Base-by-base conservation (phyloP, 1,284 basidiomycete species). In the Ustilago lituana region DNA sequence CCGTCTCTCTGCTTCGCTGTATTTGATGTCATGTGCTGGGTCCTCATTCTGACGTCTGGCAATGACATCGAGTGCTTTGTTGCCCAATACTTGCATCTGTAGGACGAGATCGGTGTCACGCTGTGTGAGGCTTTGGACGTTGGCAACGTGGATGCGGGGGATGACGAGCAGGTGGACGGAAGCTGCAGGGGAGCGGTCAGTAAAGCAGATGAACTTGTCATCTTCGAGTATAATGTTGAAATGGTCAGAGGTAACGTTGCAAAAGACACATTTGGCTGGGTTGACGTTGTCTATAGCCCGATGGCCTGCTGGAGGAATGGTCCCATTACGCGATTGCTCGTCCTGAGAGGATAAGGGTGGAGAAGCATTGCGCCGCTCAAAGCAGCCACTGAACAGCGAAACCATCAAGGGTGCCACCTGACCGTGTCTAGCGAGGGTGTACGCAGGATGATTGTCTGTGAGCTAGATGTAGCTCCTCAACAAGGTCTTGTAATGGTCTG, bases 191-290 rank as follows among this genome's bases (percentile, higher is more conserved):
- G 84, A 86, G 26, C 86, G 84, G 80, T 91, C 90, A 37, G 81
- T 80, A 73, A 91, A 91, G 14, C 87, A 89, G 12, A 89, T 83
- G 63, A 87, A 87, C 3, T 82, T 66, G 1, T 86, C 85, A 71
- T 89, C 86, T 89, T 90, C 86, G 68, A 86, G 87, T 0, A 88
- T 80, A 20, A 91, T 81, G 36, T 85, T 82, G 76, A 91, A 91
- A 1, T 84, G 87, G 47, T 86, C 84, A 22, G 64, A 56, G 4
- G 85, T 84, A 12, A 87, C 86, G 66, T 85, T 73, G 76, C 89
- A 91, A 81, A 90, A 91, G 9, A 83, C 67, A 67, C 87, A 87
- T n/a, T 71, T 77, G 50, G 59, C 62, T 5, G 69, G 56, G 10
- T 68, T 61, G 52, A 61, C 51, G 15, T 27, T 20, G 57, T 70